phyloP scores from a whole-genome alignment of 192 early-diverging fungal species.

The Backusella australiensis region DNA sequence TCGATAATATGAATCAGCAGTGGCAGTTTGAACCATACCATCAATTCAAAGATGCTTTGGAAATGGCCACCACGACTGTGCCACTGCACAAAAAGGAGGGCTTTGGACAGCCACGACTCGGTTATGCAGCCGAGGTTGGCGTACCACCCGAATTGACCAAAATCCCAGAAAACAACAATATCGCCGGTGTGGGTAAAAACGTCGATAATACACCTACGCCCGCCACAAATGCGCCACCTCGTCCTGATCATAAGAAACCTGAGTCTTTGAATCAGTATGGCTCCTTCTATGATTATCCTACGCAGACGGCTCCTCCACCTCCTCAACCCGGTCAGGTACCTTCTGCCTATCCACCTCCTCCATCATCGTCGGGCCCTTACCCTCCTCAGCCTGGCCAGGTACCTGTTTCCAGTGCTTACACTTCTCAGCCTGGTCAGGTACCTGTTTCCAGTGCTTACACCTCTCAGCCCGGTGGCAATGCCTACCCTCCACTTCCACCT shows the following conservation, averaged over 20 bases:
- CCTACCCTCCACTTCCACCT: neutral
- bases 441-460: neutral
- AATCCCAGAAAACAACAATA: slow-evolving; percentile 23
- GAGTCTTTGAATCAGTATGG: slow-evolving; percentile 17
- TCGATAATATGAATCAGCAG: slow-evolving; percentile 33
- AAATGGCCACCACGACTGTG: slow-evolving; percentile 5
- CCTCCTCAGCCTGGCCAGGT: slow-evolving; percentile 4
- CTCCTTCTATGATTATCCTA: slow-evolving; percentile 30
- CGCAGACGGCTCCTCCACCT: slow-evolving; percentile 33
- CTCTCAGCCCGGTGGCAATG: neutral
- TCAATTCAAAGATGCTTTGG: slow-evolving; percentile 20
- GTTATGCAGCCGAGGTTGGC: slow-evolving; percentile 35
- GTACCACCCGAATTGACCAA: slow-evolving; percentile 23
- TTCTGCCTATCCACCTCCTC: slow-evolving; percentile 12
- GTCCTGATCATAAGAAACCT: slow-evolving; percentile 8
- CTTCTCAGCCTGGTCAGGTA: neutral
- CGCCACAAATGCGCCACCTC: neutral
- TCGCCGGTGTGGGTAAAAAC: slow-evolving; percentile 23
- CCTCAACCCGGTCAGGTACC: slow-evolving; percentile 10
- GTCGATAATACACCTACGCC: neutral
- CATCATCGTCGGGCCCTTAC: neutral
- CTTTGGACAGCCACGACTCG: slow-evolving; percentile 29
- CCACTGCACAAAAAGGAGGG: slow-evolving; percentile 29
- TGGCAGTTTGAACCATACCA: slow-evolving; percentile 36
- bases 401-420: neutral